phyloP scores from a whole-genome alignment of 164 flowering plant genomes.

The Macadamia tetraphylla region DNA sequence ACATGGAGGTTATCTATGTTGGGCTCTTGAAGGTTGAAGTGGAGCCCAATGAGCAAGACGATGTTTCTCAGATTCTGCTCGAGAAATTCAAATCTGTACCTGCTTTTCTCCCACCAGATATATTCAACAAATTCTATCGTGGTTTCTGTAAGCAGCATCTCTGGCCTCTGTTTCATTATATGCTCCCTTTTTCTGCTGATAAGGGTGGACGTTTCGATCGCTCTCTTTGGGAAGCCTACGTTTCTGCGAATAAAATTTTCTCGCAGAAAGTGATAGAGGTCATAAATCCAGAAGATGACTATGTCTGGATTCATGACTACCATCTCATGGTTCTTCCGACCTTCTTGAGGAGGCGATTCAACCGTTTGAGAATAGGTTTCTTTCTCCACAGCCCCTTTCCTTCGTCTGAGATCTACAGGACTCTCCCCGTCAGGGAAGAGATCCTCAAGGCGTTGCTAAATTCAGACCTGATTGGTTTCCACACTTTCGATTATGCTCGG shows the following conservation, averaged over 20 bases:
- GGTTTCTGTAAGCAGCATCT: constrained; percentile 74
- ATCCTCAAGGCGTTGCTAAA: constrained; percentile 65
- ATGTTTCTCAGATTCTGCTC: constrained; percentile 56
- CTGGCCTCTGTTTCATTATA: constrained; percentile 84
- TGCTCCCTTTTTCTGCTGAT: constrained; percentile 60
- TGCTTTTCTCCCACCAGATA: constrained; percentile 57
- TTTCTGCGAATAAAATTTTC: constrained; percentile 65
- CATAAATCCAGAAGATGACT: constrained; percentile 76
- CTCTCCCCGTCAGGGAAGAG: constrained; percentile 74
- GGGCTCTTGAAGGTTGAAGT: constrained; percentile 63
- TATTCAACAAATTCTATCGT: constrained; percentile 48
- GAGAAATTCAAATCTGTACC: constrained; percentile 74
- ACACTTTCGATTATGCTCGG: constrained; percentile 84
- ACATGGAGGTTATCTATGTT: constrained; percentile 72
- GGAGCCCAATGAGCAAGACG: constrained; percentile 59
- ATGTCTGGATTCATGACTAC: constrained; percentile 79
- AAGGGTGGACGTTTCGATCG: constrained; percentile 65
- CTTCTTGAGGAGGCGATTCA: constrained; percentile 60
- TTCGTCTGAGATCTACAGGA: constrained; percentile 75
- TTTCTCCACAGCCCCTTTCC: constrained; percentile 79
- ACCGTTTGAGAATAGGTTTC: constrained; percentile 60
- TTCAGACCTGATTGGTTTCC: constrained; percentile 70
- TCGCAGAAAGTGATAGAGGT: constrained; percentile 70
- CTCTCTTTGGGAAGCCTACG: constrained; percentile 76
- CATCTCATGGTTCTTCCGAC: constrained; percentile 82